Evolutionary conservation across 1,284 basidiomycete genomes (phyloP).

Genomic region (Trametes pubescens): DNA sequence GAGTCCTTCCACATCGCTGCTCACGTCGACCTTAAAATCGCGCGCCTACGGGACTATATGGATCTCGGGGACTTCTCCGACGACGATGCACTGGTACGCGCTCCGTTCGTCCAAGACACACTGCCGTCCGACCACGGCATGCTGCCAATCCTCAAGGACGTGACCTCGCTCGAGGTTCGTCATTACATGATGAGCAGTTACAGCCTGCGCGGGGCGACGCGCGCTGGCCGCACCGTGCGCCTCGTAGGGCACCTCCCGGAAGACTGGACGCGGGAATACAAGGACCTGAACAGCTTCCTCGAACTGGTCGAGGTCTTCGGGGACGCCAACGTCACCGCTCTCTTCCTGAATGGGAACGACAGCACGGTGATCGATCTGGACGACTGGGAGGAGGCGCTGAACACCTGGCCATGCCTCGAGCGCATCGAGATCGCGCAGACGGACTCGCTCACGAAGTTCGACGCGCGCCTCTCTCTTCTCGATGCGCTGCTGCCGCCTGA

Average conservation of each 20-base stretch:
- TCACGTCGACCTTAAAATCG: slow-evolving; percentile 4
- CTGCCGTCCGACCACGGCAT: slow-evolving; percentile 9
- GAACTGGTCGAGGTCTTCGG: neutral
- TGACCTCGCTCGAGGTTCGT: too few species aligned
- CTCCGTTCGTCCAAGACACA: neutral
- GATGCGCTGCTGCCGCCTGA: slow-evolving; percentile 10
- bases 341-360: slow-evolving; percentile 1
- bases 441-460: neutral
- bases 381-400: neutral
- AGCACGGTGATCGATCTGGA: neutral
- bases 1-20: slow-evolving; percentile 10
- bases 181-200: too few species aligned
- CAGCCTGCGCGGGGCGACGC: too few species aligned
- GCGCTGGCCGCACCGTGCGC: too few species aligned
- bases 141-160: slow-evolving; percentile 9
- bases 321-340: neutral
- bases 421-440: slow-evolving; percentile 6
- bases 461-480: slow-evolving; percentile 10
- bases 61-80: slow-evolving; percentile 5
- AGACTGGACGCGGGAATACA: neutral
- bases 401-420: neutral
- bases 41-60: slow-evolving; percentile 5
- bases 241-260: neutral
- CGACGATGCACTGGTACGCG: neutral
- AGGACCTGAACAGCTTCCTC: neutral